Percentiles rank a stretch among this genome's conserved stretches.
phyloP scores from a whole-genome alignment of 2,329 filamentous ascomycete species.

The Claviceps monticola region DNA sequence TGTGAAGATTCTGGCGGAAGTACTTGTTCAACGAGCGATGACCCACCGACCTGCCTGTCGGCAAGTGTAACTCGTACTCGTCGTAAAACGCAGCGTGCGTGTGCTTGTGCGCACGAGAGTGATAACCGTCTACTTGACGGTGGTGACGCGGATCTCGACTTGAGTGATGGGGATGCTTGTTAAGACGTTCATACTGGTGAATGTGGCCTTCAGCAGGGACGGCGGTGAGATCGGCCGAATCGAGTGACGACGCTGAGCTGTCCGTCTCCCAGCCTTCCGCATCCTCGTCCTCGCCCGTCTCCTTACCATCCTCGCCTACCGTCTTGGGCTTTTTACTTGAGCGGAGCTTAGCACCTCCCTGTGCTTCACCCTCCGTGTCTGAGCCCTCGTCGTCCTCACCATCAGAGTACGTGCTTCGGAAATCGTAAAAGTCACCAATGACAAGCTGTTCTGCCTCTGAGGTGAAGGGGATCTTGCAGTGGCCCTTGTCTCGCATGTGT shows the following conservation, averaged over 20 bases:
- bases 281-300: constrained; percentile 37
- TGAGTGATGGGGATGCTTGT: constrained; percentile 63
- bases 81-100: constrained; percentile 71
- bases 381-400: constrained; percentile 48
- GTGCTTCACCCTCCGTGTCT: constrained; percentile 24
- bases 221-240: constrained; percentile 69
- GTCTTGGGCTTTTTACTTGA: constrained; percentile 40
- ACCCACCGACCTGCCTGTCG: constrained; percentile 76
- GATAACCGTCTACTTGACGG: constrained; percentile 62
- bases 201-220: constrained; percentile 61
- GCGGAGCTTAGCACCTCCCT: constrained; percentile 56
- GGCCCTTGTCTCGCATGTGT: constrained; percentile 92
- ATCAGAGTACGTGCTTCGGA: constrained; percentile 89
- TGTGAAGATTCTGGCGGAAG: constrained; percentile 83
- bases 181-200: constrained; percentile 58
- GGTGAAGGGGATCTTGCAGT: constrained; percentile 92
- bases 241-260: constrained; percentile 74
- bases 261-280: constrained; percentile 93
- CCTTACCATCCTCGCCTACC: constrained; percentile 35
- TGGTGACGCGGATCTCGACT: constrained; percentile 58
- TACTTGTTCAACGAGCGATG: constrained; percentile 80
- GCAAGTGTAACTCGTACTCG: constrained; percentile 87
- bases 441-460: constrained; percentile 83
- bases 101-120: constrained; percentile 68
- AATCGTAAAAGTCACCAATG: constrained; percentile 94